Evolutionary conservation across 176 grass and related monocot genomes (phyloP), one percentile per base, ranked within the genome.

Genomic region (Aegilops longissima): DNA sequence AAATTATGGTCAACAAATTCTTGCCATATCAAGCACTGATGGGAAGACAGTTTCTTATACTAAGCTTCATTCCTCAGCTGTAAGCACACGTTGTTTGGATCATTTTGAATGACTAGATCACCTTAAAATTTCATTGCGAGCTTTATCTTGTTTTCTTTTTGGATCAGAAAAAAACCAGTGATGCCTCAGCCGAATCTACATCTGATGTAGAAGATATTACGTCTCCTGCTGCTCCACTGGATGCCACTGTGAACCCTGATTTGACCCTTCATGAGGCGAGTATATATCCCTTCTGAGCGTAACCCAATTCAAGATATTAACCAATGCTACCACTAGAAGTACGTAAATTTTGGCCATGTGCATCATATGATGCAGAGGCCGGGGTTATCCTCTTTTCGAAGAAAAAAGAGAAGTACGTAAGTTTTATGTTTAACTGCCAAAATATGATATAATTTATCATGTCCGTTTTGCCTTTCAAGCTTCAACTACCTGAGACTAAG

Each of bases 121-220:
- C 36, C 40, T 77, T 74, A 34, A 45, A 73, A 4, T 70, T 82
- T 23, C 30, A 81, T 47, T 83, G 27, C 40, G 72, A 83, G 30
- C 45, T 69, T 58, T 73, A 78, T 73, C 82, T 52, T 12, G 7
- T 72, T 31, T 17, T 77, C 36, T 69, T 83, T 31, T 74, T 90
- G 39, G 14, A 91, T 65, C 85, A 94, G 92, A 84, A 83, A 81
- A 94, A 90, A 93, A 63, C 85, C 44, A 94, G 89, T 61, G 94
- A 94, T 82, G 88, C 79, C n/a, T 96, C 89, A 79, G 85, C 90
- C 1, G 94, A 96, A 33, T 96, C 90, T 80, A 86, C 90, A 51
- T 98, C 97, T 82, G 94, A 96, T 76, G 71, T 89, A 36, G 93
- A 98, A 88, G 92, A 98, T 54, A 83, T 39, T 66, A 42, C 35